A percentile compares a stretch with the other conserved stretches of the same genome.
phyloP scores from a whole-genome alignment of 768 basidiomycete genomes.

The Chiua virens region DNA sequence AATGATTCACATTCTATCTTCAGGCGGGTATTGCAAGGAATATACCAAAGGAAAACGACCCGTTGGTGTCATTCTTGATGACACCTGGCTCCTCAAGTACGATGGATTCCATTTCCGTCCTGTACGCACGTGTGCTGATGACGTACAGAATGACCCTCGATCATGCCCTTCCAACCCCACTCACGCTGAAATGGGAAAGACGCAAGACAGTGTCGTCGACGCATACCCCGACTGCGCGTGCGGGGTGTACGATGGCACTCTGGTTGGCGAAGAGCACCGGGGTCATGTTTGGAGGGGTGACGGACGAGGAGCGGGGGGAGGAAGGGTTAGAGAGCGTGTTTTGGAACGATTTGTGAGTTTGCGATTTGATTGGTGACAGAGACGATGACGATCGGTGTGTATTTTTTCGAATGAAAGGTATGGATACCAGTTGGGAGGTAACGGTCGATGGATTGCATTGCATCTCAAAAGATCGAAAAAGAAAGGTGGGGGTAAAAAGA shows the following conservation, averaged over 20 bases:
- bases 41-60: constrained; percentile 84
- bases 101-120: constrained; percentile 6
- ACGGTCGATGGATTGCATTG: constrained; percentile 79
- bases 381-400: background rate
- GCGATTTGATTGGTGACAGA: too few species aligned
- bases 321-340: constrained; percentile 84
- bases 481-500: constrained; percentile 45
- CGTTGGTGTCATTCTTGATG: constrained; percentile 84
- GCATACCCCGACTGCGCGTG: constrained; percentile 62
- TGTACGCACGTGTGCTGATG: background rate
- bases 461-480: constrained; percentile 65
- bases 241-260: constrained; percentile 84
- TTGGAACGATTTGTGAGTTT: constrained; percentile 80
- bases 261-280: constrained; percentile 72
- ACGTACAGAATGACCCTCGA: constrained; percentile 34
- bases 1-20: background rate
- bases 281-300: constrained; percentile 85
- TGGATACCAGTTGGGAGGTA: constrained; percentile 72
- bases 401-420: constrained; percentile 46
- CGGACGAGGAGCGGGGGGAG: constrained; percentile 82
- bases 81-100: constrained; percentile 85
- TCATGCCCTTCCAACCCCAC: constrained; percentile 24
- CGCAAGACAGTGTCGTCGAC: constrained; percentile 66
- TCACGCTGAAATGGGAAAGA: constrained; percentile 80
- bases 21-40: constrained; percentile 91